Base-by-base conservation (phyloP, 2,329 filamentous ascomycete species). In the Tolypocladium inflatum region DNA sequence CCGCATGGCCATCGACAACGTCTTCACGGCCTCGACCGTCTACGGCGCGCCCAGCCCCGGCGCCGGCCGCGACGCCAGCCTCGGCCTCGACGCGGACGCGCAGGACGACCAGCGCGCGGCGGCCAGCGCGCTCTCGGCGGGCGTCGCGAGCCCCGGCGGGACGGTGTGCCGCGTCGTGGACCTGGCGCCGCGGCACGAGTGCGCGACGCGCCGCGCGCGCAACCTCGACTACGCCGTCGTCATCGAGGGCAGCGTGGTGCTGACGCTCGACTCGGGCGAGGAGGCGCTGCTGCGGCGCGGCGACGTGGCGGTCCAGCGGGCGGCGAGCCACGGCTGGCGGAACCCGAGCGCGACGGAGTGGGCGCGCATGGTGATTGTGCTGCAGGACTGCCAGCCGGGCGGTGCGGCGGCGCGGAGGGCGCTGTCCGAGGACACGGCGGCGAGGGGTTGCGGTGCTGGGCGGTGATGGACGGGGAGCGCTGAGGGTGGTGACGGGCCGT, bases 241-340 rank as follows among this genome's bases (percentile, higher is more conserved):
- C 3, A 63, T 84, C 8, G 80, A 84, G 62, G 81, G 81, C 1
- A 72, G 74, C 62, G 65, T 84, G 35, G 78, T 81, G 60, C 71
- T 83, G 67, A 57, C 76, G 4, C 67, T 84, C 5, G 81, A 82
- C 59, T 75, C 76, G n/a, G 80, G 81, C 1, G 78, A 78, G 58
- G 71, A 66, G 54, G 71, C 72, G 51, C 58, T 71, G 30, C 70
- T 84, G 74, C 69, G 71, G 53, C 70, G 74, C 13, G 81, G 81
- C 3, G 81, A 84, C 63, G 69, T 83, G n/a, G 76, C 76, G 11
- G 76, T 84, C 23, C 80, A 84, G 68, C 71, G 82, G 45, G 80
- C 75, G 1, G 82, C 80, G 3, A 79, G 77, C 70, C 81, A 84
- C 66, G 74, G 74, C 33, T 83, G 80, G 80, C 67, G 71, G 54